A percentile compares a stretch with the other conserved stretches of the same genome.
phyloP scores from a whole-genome alignment of 2,329 filamentous ascomycete genomes.

The Ceratocystis cubensis region DNA sequence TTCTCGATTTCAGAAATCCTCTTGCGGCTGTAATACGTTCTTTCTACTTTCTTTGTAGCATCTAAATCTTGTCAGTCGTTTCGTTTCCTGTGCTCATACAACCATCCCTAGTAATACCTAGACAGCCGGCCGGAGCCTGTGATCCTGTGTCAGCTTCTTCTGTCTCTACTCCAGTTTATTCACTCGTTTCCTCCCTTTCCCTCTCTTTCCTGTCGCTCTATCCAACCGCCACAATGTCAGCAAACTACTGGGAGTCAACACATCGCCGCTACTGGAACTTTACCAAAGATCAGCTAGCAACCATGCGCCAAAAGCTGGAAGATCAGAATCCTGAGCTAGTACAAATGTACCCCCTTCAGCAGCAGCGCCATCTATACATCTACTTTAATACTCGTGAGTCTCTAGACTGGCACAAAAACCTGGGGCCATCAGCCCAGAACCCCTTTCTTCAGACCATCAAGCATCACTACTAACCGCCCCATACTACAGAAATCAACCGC shows the following conservation, averaged over 20 bases:
- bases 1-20: background rate
- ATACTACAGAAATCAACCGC: slow-evolving; percentile 55
- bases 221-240: slow-evolving; percentile 51
- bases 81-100: background rate
- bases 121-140: background rate
- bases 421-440: background rate
- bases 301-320: slow-evolving; percentile 63
- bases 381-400: slow-evolving; percentile 78
- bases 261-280: slow-evolving; percentile 87
- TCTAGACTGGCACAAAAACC: background rate
- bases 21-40: background rate
- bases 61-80: background rate
- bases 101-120: background rate
- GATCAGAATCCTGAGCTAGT: slow-evolving; percentile 62
- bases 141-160: background rate
- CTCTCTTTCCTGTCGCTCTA: background rate
- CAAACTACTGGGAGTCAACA: slow-evolving; percentile 93
- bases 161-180: no score
- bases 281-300: slow-evolving; percentile 63
- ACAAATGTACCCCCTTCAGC: slow-evolving; percentile 69
- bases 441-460: background rate
- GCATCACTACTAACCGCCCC: slow-evolving; percentile 6
- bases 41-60: background rate
- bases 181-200: background rate
- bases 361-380: slow-evolving; percentile 70